phyloP scores from a whole-genome alignment of 179 eudicot species.

The Heliamphora ciliata region DNA sequence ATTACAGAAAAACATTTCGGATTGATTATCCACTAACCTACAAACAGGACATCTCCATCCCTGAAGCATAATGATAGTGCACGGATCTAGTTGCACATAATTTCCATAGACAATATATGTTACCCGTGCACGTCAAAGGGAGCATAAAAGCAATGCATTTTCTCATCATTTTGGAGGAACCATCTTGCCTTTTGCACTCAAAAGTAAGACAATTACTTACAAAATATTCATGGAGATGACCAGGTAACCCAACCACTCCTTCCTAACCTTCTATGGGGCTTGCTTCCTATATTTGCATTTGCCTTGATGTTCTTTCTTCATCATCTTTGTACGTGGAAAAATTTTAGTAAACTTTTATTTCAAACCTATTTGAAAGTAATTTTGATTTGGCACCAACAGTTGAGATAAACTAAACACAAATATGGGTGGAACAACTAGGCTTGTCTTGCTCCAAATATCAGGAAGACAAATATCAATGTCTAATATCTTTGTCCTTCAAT shows the following conservation, averaged over 20 bases:
- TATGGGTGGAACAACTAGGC: not conserved
- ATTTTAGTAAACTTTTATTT: no score
- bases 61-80: not conserved
- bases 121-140: not conserved
- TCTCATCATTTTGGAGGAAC: not conserved
- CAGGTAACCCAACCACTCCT: no score
- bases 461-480: not conserved
- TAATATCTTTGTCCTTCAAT: not conserved
- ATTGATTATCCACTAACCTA: not conserved
- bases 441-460: not conserved
- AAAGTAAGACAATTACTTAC: not conserved
- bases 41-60: slow-evolving; percentile 9
- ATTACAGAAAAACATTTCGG: not conserved
- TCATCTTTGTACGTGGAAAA: no score
- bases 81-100: slow-evolving; percentile 1
- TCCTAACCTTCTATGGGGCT: no score
- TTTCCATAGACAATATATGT: not conserved
- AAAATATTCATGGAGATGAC: not conserved
- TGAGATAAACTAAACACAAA: not conserved
- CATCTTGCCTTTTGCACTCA: slow-evolving; percentile 1
- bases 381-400: not conserved
- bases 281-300: no score
- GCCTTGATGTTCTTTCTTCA: no score
- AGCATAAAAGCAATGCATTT: not conserved
- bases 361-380: not conserved